Percentiles rank a stretch among this genome's conserved stretches.
Conservation (phyloP, 257 asterid genomes). For the Solanum bulbocastanum region DNA sequence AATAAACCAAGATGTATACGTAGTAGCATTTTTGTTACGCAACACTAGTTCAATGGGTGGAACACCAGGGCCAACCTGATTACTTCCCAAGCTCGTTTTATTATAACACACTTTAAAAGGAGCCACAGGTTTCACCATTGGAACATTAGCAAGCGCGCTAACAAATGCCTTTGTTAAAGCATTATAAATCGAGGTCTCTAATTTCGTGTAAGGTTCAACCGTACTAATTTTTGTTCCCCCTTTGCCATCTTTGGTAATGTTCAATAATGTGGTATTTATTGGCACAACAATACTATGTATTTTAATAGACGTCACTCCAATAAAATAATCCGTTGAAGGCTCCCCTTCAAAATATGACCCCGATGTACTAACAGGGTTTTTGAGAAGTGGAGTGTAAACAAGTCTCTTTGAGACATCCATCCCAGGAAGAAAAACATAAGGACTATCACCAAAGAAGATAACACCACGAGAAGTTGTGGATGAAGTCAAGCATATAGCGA, state of each 20-base stretch:
- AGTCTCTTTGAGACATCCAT: background rate
- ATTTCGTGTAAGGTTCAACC: background rate
- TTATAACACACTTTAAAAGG: conserved; percentile 48
- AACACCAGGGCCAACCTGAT: conserved; percentile 23
- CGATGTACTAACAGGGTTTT: conserved; percentile 22
- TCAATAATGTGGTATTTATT: background rate
- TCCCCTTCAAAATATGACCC: conserved; percentile 10
- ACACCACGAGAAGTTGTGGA: conserved; percentile 12
- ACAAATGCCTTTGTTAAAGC: conserved; percentile 16
- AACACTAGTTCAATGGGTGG: conserved; percentile 42
- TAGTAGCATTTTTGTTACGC: background rate
- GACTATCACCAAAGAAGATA: background rate
- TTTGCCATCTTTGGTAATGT: background rate
- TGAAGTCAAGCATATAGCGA: conserved; percentile 35
- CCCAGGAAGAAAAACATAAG: background rate
- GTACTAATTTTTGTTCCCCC: background rate
- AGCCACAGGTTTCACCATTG: conserved; percentile 21
- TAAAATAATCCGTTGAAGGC: conserved; percentile 29
- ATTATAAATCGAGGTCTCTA: background rate
- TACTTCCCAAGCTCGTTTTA: conserved; percentile 16
- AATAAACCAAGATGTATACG: background rate
- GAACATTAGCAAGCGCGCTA: conserved; percentile 23
- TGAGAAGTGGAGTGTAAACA: conserved; percentile 19
- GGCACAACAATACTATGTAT: background rate
- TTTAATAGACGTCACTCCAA: conserved; percentile 7